Base-by-base conservation (phyloP, 805 yeast species). In the fission yeast (Schizosaccharomyces pombe) region DNA sequence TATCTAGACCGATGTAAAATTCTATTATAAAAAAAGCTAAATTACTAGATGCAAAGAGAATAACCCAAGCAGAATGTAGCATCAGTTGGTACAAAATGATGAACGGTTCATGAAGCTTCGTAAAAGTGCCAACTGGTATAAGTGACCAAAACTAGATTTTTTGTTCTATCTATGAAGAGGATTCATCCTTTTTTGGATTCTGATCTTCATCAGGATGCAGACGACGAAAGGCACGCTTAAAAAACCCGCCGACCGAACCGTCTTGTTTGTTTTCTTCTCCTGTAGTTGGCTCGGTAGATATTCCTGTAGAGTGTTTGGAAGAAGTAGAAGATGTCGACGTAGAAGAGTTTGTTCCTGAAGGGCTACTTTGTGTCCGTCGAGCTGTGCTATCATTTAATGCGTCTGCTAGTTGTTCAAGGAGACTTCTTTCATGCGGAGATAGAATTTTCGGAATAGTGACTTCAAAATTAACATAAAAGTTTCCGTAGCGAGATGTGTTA, bases 361-460 rank as follows among this genome's bases (percentile, higher is more conserved):
- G 30, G 3, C 30, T 19, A 26, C 16, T 43, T 9, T 14, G 12
- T 4, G 30, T 43, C 26, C 49, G 19, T 16, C 49, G 49, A 22
- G 49, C 49, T 5, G 53, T 22, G 14, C 37, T 71, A 65, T 91
- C 99, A 56, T 82, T 77, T 52, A 82, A 75, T 1, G 94, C 82
- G 63, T 86, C 95, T 1, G 99, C 98, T 58, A 91, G 73, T 0
- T 95, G 95, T 65, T 91, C 99, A 62, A 93, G 73, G 55, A 91
- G 70, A 30, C 93, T 93, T 11, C 79, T 80, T 65, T 91, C 95
- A 1, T 91, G 80, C 12, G 89, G 83, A 26, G 83, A 80, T 55
- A 75, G 74, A 1, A 97, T 54, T 57, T 57, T 75, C 60, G 79
- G 70, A 3, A 86, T 77, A 61, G 77, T 75, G 16, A 91, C 82